Evolutionary conservation across 345 rosid genomes (phyloP), one percentile per base, ranked within the genome.

Genomic region (Carallia pectinifolia): DNA sequence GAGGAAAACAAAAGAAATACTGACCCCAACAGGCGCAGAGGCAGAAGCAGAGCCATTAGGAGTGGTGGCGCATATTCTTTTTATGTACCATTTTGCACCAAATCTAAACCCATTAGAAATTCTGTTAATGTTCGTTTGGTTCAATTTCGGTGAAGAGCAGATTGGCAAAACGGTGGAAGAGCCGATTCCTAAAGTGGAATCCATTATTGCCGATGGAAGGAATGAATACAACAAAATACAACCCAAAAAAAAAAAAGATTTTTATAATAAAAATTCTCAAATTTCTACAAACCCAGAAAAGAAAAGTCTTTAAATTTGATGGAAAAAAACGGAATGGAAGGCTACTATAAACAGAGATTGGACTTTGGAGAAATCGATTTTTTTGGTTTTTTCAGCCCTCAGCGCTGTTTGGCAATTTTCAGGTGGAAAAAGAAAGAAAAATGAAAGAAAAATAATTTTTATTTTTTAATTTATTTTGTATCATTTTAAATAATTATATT

Each of bases 21-120:
- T 65, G 66, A 84, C 90, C 90, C 78, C 85, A 63, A 61, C 71
- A 65, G 82, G 78, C 68, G 83, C 73, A 74, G 84, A 61, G 15
- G 40, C 15, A 36, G 82, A 74, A 78, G 75, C 82, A 71, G 77
- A 71, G 69, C 90, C 92, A 61, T 83, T 81, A 64, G 83, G 72
- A 34, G 56, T 50, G 66, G 67, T 48, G 7, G 80, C 78, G 29
- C 12, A 64, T 31, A 75, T 44, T 67, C 69, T 78, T 52, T 55
- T 53, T 2, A 29, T n/a, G 47, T 60, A 58, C 37, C 53, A 67
- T 54, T 56, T 67, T 52, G 65, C 62, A 39, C 36, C 40, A 65
- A 67, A 70, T 61, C 47, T 74, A 47, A 75, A 76, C 39, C 78
- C 74, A 59, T 36, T 60, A 13, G 40, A 39, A 38, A 66, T 36